Evolutionary conservation across 148 eudicot species (phyloP).

Genomic region (Spergularia marina): DNA sequence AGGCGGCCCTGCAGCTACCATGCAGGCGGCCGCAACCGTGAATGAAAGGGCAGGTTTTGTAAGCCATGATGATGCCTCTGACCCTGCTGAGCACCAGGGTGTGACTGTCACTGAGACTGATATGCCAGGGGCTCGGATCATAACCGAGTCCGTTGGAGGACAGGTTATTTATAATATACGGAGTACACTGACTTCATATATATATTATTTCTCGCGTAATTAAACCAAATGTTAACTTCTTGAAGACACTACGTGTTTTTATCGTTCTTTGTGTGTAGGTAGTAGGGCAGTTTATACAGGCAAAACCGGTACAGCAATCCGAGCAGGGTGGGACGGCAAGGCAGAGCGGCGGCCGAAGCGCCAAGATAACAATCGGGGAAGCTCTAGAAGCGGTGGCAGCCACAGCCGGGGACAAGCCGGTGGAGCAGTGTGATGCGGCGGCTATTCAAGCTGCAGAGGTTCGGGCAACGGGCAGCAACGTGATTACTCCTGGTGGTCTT

Average conservation of each 20-base stretch:
- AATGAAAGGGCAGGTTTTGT: constrained; percentile 62
- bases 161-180: constrained; percentile 34
- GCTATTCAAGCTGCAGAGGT: constrained; percentile 45
- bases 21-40: constrained; percentile 57
- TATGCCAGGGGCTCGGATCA: constrained; percentile 40
- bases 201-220: no score
- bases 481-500: constrained; percentile 27
- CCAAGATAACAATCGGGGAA: constrained; percentile 38
- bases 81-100: constrained; percentile 35
- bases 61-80: constrained; percentile 36
- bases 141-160: constrained; percentile 64
- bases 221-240: no score
- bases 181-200: no score
- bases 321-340: neutral
- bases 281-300: constrained; percentile 29
- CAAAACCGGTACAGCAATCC: constrained; percentile 24
- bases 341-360: constrained; percentile 5
- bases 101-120: constrained; percentile 49
- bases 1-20: constrained; percentile 57
- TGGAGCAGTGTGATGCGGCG: constrained; percentile 39
- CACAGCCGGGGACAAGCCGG: constrained; percentile 35
- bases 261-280: constrained; percentile 5
- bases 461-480: constrained; percentile 35
- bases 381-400: constrained; percentile 38
- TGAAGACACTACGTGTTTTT: neutral